A percentile compares a stretch with the other conserved stretches of the same genome.
These are phyloP conservation scores for Apiospora pterosperma DNA, from an alignment of 2,329 filamentous ascomycete species.

Conservation along the genomic window DNA sequence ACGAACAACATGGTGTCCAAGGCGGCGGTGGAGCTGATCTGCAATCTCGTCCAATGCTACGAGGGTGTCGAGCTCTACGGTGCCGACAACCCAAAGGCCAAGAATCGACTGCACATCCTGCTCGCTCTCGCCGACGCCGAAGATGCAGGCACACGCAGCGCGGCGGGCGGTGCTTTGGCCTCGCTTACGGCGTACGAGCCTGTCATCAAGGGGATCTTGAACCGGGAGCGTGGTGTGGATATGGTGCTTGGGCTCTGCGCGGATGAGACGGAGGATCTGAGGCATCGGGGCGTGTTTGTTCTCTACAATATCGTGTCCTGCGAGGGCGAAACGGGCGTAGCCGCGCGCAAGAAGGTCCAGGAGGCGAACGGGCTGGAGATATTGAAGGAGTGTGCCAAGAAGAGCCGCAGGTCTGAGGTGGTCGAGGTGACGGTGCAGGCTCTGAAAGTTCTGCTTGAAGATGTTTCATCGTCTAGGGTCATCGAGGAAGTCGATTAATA, in stretches of 20 bases:
- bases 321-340: conserved; percentile 61
- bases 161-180: conserved; percentile 84
- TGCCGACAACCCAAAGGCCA: conserved; percentile 63
- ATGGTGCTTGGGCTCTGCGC: conserved; percentile 78
- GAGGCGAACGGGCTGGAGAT: conserved; percentile 62
- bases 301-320: conserved; percentile 69
- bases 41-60: conserved; percentile 76
- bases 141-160: conserved; percentile 73
- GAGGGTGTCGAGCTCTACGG: conserved; percentile 67
- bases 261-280: conserved; percentile 67
- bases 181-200: conserved; percentile 76
- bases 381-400: conserved; percentile 67
- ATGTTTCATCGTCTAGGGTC: background rate
- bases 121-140: conserved; percentile 86
- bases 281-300: conserved; percentile 72
- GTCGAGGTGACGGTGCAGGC: conserved; percentile 69
- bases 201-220: conserved; percentile 68
- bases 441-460: conserved; percentile 62
- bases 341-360: conserved; percentile 58
- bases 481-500: background rate
- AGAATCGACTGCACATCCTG: conserved; percentile 75
- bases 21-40: conserved; percentile 83
- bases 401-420: conserved; percentile 65
- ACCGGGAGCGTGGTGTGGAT: conserved; percentile 67
- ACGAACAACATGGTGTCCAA: conserved; percentile 74